Conservation (phyloP, 371 early-diverging fungal genomes). For the Mortierella sp. region DNA sequence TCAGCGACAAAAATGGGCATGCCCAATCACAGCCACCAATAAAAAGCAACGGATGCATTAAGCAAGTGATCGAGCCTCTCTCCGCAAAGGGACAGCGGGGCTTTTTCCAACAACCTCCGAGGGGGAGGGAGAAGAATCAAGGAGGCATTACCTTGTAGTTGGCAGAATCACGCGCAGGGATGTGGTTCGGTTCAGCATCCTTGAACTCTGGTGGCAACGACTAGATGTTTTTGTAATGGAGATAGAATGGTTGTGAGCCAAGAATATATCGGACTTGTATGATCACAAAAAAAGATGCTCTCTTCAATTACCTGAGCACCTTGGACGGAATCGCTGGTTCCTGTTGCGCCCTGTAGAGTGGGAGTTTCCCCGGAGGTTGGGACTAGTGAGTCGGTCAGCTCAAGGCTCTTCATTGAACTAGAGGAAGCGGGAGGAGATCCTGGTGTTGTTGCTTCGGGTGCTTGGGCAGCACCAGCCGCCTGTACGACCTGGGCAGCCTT, state of each 20-base stretch:
- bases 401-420: slow-evolving; percentile 13
- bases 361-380: slow-evolving; percentile 20
- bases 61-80: no score
- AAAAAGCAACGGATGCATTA: no score
- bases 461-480: slow-evolving; percentile 3
- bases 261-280: slow-evolving; percentile 4
- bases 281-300: slow-evolving; percentile 18
- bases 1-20: no score
- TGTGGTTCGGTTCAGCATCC: slow-evolving; percentile 18
- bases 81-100: no score
- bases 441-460: not conserved
- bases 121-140: no score
- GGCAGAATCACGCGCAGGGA: slow-evolving; percentile 33
- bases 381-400: not conserved
- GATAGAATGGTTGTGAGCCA: slow-evolving; percentile 12
- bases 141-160: slow-evolving; percentile 48
- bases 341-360: slow-evolving; percentile 21
- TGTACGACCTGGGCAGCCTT: not conserved
- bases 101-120: no score
- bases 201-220: slow-evolving; percentile 18
- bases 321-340: slow-evolving; percentile 7
- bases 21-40: no score
- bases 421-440: slow-evolving; percentile 3
- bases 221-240: not conserved
- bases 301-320: slow-evolving; percentile 20